phyloP scores from a whole-genome alignment of 2,329 filamentous ascomycete species.

The Aspergillus sojae region DNA sequence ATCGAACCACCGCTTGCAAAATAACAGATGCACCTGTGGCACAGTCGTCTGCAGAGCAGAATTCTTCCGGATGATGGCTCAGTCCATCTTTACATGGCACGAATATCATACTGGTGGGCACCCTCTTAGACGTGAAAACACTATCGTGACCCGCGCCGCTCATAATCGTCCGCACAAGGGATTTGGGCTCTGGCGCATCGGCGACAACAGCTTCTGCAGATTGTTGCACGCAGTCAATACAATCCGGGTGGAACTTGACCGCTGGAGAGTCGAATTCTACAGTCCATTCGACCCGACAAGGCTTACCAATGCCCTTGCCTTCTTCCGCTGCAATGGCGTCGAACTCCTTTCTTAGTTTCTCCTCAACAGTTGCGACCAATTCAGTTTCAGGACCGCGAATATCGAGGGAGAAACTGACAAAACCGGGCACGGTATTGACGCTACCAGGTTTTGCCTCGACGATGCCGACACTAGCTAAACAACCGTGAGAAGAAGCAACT shows the following conservation, averaged over 20 bases:
- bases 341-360: constrained; percentile 61
- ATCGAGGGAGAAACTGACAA: constrained; percentile 69
- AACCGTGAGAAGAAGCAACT: constrained; percentile 61
- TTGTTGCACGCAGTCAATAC: constrained; percentile 65
- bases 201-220: constrained; percentile 62
- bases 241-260: constrained; percentile 67
- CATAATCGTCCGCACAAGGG: constrained; percentile 57
- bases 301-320: constrained; percentile 54
- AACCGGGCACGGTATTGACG: constrained; percentile 73
- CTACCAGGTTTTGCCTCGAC: constrained; percentile 67
- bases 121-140: constrained; percentile 61
- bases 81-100: constrained; percentile 65
- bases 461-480: constrained; percentile 71
- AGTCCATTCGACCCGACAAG: constrained; percentile 59
- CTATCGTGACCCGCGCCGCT: constrained; percentile 69
- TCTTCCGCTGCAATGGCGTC: constrained; percentile 60
- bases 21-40: constrained; percentile 54
- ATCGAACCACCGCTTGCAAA: constrained; percentile 38
- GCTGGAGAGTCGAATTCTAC: constrained; percentile 65
- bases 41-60: constrained; percentile 63
- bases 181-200: constrained; percentile 43
- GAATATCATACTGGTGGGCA: constrained; percentile 69
- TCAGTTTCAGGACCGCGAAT: constrained; percentile 63
- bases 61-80: constrained; percentile 67
- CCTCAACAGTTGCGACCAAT: constrained; percentile 61